A percentile compares a stretch with the other conserved stretches of the same genome.
Evolutionary conservation across 2,329 filamentous ascomycete genomes (phyloP).

Genomic region (Myriosclerotinia duriaeana): DNA sequence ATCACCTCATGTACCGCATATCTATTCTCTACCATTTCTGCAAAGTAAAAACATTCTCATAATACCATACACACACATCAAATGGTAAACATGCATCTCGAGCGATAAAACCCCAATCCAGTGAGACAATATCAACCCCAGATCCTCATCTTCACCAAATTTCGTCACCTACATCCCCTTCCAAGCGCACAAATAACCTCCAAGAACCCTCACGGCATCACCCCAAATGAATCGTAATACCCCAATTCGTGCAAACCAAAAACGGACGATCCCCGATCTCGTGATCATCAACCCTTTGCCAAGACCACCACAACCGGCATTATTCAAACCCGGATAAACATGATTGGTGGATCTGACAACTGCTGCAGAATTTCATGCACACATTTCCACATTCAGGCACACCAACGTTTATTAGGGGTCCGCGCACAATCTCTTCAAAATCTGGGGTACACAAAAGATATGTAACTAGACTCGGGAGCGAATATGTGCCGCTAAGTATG

Average conservation of each 20-base stretch:
- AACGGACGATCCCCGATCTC: background rate
- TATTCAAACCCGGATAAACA: background rate
- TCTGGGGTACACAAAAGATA: background rate
- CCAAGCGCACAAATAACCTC: slow-evolving; percentile 8
- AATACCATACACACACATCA: background rate
- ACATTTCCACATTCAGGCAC: slow-evolving; percentile 4
- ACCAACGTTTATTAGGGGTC: background rate
- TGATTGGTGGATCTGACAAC: slow-evolving; percentile 6
- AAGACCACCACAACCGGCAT: background rate
- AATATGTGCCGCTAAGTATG: background rate
- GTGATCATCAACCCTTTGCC: slow-evolving; percentile 5
- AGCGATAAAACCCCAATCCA: background rate
- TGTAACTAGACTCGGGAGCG: background rate
- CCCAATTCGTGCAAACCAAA: background rate
- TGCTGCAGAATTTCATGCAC: background rate
- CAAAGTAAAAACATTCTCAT: too few relatives aligned
- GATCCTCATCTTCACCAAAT: background rate
- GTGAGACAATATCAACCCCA: background rate
- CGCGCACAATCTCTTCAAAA: background rate
- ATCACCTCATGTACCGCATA: background rate
- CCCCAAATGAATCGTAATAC: background rate
- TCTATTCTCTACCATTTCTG: too few relatives aligned
- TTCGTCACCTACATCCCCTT: background rate
- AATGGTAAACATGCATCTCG: background rate
- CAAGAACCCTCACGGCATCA: background rate